Percentiles rank a stretch among this genome's conserved stretches.
These are phyloP conservation scores for Hypoxylon sp. DNA, from an alignment of 2,329 filamentous ascomycete species.

Conservation along the genomic window DNA sequence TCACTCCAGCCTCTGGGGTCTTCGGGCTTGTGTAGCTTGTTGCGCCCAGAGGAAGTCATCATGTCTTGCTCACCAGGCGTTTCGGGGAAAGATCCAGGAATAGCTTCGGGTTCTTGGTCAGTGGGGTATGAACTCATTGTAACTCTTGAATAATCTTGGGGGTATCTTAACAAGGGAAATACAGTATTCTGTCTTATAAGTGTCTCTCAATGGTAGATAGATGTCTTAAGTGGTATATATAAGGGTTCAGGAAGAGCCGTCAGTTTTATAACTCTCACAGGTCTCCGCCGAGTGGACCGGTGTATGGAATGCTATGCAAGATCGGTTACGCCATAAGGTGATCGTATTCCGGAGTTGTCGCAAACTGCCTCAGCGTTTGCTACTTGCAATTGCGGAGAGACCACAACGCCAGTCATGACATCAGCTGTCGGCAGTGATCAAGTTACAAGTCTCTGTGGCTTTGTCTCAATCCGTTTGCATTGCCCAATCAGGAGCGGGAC, in stretches of 20 bases:
- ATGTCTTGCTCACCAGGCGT: conserved; percentile 13
- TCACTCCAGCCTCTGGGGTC: conserved; percentile 34
- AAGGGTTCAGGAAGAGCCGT: not conserved
- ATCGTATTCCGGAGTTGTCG: conserved; percentile 11
- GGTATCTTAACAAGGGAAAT: conserved; percentile 6
- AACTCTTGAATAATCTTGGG: not conserved
- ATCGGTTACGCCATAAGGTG: conserved; percentile 1
- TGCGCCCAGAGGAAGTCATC: conserved; percentile 16
- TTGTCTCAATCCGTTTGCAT: conserved; percentile 29
- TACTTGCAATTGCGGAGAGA: conserved; percentile 9
- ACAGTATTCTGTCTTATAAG: not conserved
- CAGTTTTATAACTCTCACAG: conserved; percentile 19
- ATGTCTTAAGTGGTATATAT: not conserved
- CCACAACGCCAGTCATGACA: conserved; percentile 40
- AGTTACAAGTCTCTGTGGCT: conserved; percentile 31
- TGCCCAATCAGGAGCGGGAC: conserved; percentile 36
- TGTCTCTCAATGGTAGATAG: not conserved
- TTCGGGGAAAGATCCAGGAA: conserved; percentile 42
- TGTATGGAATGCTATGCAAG: conserved; percentile 14
- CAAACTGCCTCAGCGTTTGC: conserved; percentile 13
- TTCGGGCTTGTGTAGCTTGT: conserved; percentile 39
- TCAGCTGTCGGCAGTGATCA: conserved; percentile 39
- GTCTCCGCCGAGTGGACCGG: not conserved
- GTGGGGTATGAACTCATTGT: conserved; percentile 37
- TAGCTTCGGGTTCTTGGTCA: conserved; percentile 15